Evolutionary conservation across 163 green algal species (phyloP).

Genomic region (Scenedesmus sp.): DNA sequence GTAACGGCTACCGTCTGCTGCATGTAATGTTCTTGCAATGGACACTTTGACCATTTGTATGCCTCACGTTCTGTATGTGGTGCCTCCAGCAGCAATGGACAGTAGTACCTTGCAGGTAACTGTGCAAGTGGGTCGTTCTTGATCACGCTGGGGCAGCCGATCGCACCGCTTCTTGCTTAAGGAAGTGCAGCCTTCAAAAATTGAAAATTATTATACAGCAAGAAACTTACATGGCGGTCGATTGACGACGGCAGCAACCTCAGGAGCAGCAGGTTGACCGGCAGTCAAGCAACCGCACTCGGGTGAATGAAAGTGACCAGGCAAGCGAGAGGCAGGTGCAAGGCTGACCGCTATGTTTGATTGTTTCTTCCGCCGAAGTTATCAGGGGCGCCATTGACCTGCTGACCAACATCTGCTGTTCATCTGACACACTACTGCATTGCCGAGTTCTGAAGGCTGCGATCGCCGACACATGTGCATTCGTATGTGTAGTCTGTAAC

Average conservation of each 20-base stretch:
- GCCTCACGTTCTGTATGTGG: too few relatives aligned
- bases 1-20: too few relatives aligned
- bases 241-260: background rate
- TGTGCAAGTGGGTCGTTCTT: too few relatives aligned
- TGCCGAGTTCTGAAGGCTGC: background rate
- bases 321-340: background rate
- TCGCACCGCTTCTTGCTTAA: too few relatives aligned
- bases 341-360: background rate
- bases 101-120: too few relatives aligned
- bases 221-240: too few relatives aligned
- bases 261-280: background rate
- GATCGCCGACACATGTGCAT: background rate
- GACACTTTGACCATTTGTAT: too few relatives aligned
- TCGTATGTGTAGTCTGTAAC: too few relatives aligned
- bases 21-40: too few relatives aligned
- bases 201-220: constrained; percentile 18
- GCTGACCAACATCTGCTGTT: background rate
- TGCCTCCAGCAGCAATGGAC: too few relatives aligned
- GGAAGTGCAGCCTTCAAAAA: too few relatives aligned
- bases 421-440: background rate
- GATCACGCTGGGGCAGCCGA: too few relatives aligned
- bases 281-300: background rate
- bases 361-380: background rate
- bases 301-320: background rate
- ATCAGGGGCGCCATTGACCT: background rate